Conservation (phyloP, 2,329 filamentous ascomycete genomes). For the Botrytis hyacinthi region DNA sequence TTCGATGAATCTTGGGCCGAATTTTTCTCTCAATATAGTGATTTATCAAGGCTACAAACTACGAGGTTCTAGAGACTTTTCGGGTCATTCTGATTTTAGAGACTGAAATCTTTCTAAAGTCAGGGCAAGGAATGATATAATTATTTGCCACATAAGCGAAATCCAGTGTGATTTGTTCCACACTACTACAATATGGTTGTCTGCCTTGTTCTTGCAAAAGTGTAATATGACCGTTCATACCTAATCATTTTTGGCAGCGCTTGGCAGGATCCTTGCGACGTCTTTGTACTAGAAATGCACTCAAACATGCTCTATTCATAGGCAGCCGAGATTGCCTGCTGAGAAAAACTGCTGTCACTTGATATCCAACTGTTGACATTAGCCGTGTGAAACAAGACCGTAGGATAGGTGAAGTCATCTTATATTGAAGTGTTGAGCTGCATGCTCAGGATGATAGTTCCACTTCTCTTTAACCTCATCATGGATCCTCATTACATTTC, state of each 20-base stretch:
- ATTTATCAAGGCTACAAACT: background rate
- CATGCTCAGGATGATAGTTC: background rate
- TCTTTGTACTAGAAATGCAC: background rate
- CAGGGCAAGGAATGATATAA: background rate
- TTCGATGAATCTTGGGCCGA: background rate
- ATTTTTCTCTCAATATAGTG: background rate
- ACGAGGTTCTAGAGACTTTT: background rate
- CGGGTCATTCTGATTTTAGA: background rate
- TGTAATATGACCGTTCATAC: background rate
- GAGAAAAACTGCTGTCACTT: background rate
- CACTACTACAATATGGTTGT: background rate
- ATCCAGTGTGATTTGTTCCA: background rate
- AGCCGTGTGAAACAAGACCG: background rate
- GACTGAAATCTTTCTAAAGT: background rate
- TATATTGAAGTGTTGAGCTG: background rate
- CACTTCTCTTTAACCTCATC: background rate
- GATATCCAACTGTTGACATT: background rate
- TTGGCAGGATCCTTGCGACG: background rate
- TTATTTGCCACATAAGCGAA: background rate
- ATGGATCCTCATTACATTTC: background rate
- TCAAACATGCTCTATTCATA: background rate
- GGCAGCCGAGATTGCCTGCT: background rate
- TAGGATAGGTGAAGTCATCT: background rate
- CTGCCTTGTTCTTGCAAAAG: background rate
- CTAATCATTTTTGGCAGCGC: background rate